Evolutionary conservation across 2,329 filamentous ascomycete genomes (phyloP).

Genomic region (Aspergillus felis): DNA sequence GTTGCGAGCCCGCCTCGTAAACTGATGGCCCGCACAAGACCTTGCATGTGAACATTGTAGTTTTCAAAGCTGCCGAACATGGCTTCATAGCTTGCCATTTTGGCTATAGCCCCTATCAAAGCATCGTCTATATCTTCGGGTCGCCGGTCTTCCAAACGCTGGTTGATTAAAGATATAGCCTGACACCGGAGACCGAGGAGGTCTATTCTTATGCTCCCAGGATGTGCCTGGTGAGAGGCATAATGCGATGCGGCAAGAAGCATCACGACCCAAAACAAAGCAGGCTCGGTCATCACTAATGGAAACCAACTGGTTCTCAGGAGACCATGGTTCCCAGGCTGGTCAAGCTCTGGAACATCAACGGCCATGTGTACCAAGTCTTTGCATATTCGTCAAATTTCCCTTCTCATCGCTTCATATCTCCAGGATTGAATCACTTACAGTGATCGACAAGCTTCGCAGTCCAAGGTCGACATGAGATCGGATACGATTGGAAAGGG

Average conservation of each 20-base stretch:
- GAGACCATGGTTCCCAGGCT: conserved; percentile 27
- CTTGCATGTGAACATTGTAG: conserved; percentile 49
- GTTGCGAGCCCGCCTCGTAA: conserved; percentile 43
- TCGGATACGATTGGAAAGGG: conserved; percentile 35
- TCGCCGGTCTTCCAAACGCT: conserved; percentile 29
- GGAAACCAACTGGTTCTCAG: conserved; percentile 40
- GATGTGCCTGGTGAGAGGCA: conserved; percentile 24
- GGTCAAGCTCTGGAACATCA: conserved; percentile 42
- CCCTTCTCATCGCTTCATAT: too few species aligned
- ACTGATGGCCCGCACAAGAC: conserved; percentile 41
- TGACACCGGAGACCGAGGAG: conserved; percentile 44
- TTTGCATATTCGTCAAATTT: conserved; percentile 8
- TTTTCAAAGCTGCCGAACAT: conserved; percentile 43
- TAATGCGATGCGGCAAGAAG: conserved; percentile 42
- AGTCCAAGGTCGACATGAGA: conserved; percentile 33
- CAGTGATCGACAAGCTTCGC: conserved; percentile 31
- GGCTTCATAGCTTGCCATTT: conserved; percentile 53
- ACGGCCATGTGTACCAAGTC: conserved; percentile 38
- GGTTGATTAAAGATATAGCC: conserved; percentile 44
- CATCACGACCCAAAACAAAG: conserved; percentile 41
- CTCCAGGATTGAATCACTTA: conserved; percentile 13
- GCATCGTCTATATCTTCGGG: conserved; percentile 36
- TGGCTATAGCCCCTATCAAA: conserved; percentile 47
- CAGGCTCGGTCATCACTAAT: conserved; percentile 38
- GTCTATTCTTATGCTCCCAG: conserved; percentile 18